Base-by-base conservation (phyloP, 129 eudicot genomes). In the Scalesia atractyloides region DNA sequence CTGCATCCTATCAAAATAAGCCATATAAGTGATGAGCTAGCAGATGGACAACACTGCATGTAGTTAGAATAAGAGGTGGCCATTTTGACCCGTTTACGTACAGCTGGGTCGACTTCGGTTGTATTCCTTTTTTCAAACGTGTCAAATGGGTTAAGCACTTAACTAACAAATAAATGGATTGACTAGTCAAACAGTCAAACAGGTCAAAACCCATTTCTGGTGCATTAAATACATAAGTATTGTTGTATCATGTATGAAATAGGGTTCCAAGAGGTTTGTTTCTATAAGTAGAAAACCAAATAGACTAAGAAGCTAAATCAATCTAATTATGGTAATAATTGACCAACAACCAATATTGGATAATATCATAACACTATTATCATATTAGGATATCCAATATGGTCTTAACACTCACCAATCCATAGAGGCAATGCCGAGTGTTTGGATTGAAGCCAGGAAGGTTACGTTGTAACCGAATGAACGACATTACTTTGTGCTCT, bases 401-500 rank as follows among this genome's bases (percentile, higher is more conserved):
- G 7, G 44, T 30, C 43, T 26, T 26, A 60, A 60, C n/a, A 30
- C 66, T 60, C 84, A 94, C 98, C 84, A 94, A 73, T 51, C 98
- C 98, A 76, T 94, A 94, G 36, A 94, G 85, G 66, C 98, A 94
- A 73, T 94, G 98, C 61, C 89, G 84, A 69, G 93, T 94, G 75
- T 94, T 94, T 60, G 97, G 97, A 76, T 94, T 84, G 62, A 94
- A 94, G 54, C 98, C 98, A 75, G 89, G 91, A 76, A 86, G 91
- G 66, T 88, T 88, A 53, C 98, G 88, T 65, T 94, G 97, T 73
- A 88, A 84, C 41, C 98, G 91, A 36, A 94, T 90, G 79, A 87
- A 94, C 39, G 97, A 90, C 99, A 95, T 95, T 59, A 88, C 84
- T 81, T 95, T 95, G 90, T 95, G 99, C 83, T 95, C 99, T 49